These are phyloP conservation scores for Lasiodiplodia citricola DNA, from an alignment of 2,329 filamentous ascomycete species.

Conservation along the genomic window DNA sequence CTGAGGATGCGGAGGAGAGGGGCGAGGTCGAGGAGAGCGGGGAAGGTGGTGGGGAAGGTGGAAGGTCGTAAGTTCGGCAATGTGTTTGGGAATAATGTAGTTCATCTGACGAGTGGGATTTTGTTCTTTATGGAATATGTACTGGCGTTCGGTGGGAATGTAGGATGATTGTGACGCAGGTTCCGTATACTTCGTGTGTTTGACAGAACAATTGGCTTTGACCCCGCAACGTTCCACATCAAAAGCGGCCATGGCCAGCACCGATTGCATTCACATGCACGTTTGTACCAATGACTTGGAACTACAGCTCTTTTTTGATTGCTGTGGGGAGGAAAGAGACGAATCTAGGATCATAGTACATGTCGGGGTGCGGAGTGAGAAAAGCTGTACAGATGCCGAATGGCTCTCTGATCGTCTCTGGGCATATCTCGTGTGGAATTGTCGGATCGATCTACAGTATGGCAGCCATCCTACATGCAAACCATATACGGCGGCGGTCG, in stretches of 20 bases:
- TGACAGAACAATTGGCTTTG: not conserved
- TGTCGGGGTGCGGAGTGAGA: constrained; percentile 7
- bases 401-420: constrained; percentile 21
- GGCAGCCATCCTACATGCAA: constrained; percentile 14
- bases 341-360: constrained; percentile 22
- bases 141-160: not conserved
- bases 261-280: constrained; percentile 4
- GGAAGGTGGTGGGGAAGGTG: not conserved
- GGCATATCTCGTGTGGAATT: constrained; percentile 20
- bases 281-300: not conserved
- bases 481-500: not conserved
- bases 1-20: constrained; percentile 36
- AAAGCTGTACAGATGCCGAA: constrained; percentile 15
- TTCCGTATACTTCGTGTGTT: not conserved
- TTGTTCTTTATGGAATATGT: not conserved
- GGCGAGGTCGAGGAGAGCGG: constrained; percentile 19
- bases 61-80: not conserved
- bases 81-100: not conserved
- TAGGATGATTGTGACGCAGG: not conserved
- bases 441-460: constrained; percentile 21
- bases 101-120: not conserved
- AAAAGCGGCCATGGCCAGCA: not conserved
- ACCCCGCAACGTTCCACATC: not conserved
- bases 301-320: constrained; percentile 19
- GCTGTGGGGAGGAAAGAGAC: constrained; percentile 1